These are phyloP conservation scores for Agarophyton chilense DNA, from an alignment of 23 red algal genomes.

Conservation along the genomic window DNA sequence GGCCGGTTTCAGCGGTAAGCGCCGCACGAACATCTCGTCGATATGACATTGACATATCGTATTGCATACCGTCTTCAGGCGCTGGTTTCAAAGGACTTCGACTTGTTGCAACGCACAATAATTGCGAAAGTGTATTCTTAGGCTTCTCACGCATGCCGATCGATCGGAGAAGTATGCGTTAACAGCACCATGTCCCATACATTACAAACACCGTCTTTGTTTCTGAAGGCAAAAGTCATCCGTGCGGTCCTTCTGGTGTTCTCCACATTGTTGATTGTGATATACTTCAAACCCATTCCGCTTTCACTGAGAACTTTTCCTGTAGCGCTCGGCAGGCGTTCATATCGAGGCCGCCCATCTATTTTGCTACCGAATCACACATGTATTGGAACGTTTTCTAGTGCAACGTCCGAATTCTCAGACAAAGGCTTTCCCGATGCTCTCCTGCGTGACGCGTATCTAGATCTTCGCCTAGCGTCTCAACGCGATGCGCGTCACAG, in stretches of 20 bases:
- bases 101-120: too few relatives aligned
- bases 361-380: not conserved
- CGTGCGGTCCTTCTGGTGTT: not conserved
- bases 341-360: not conserved
- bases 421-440: slow-evolving; percentile 35
- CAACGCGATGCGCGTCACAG: not conserved
- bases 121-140: too few relatives aligned
- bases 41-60: too few relatives aligned
- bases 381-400: slow-evolving; percentile 5
- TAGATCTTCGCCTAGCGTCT: slow-evolving; percentile 27
- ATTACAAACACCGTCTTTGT: not conserved
- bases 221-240: not conserved
- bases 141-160: too few relatives aligned
- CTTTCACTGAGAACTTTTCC: not conserved
- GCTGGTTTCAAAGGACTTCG: too few relatives aligned
- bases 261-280: not conserved
- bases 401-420: not conserved
- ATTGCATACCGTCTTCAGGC: too few relatives aligned
- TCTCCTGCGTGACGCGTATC: slow-evolving; percentile 44
- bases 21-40: too few relatives aligned
- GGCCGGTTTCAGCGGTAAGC: too few relatives aligned
- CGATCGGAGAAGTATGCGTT: too few relatives aligned
- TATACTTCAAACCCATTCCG: not conserved
- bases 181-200: not conserved
- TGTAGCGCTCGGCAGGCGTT: not conserved